These are phyloP conservation scores for Mortierella polycephala DNA, from an alignment of 371 early-diverging fungal genomes.

Conservation along the genomic window DNA sequence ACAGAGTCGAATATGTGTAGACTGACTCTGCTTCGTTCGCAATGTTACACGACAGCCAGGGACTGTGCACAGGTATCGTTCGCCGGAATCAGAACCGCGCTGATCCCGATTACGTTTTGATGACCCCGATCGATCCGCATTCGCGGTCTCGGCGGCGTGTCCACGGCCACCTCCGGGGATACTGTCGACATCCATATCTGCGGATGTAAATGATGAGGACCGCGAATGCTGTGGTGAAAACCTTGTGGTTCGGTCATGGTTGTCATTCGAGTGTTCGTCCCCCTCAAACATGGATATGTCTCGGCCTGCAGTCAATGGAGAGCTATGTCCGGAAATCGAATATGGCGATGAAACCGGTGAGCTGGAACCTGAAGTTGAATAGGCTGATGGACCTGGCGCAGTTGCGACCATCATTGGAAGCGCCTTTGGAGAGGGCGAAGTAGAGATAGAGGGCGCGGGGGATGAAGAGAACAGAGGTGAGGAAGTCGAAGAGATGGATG, in stretches of 20 bases:
- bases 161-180: not conserved
- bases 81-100: not conserved
- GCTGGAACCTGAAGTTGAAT: not conserved
- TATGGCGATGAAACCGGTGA: not conserved
- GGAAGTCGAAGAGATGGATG: conserved; percentile 2
- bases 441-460: not conserved
- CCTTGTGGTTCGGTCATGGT: too few species aligned
- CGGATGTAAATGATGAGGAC: not conserved
- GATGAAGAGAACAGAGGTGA: conserved; percentile 1
- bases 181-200: not conserved
- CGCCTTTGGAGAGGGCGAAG: conserved; percentile 6
- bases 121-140: too few species aligned
- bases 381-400: not conserved
- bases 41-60: conserved; percentile 28
- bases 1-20: conserved; percentile 6
- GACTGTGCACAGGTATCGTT: conserved; percentile 28
- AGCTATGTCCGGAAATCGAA: too few species aligned
- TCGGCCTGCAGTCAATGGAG: too few species aligned
- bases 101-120: too few species aligned
- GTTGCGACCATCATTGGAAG: not conserved
- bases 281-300: too few species aligned
- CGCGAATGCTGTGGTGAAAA: not conserved
- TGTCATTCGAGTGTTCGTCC: not conserved
- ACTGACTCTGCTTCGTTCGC: conserved; percentile 15
- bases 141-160: not conserved